A percentile compares a stretch with the other conserved stretches of the same genome.
phyloP scores from a whole-genome alignment of 768 basidiomycete genomes.

The Lactarius quietus region DNA sequence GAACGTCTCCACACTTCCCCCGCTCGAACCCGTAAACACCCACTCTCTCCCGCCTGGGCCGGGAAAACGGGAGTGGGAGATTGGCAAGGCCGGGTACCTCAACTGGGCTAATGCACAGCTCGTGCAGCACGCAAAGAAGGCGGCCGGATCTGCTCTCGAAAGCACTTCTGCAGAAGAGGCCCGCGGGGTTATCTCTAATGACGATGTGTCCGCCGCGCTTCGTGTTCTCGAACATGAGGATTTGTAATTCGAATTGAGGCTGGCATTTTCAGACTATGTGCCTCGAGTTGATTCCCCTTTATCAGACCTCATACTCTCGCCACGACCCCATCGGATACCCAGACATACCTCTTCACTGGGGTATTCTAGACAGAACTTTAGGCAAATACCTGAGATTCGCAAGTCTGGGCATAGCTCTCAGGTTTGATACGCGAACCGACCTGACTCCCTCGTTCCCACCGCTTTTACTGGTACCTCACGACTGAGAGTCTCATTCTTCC shows the following conservation, averaged over 20 bases:
- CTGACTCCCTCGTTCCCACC: not conserved
- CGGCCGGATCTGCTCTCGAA: not conserved
- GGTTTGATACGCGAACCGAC: not conserved
- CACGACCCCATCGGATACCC: too few relatives aligned
- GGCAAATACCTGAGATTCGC: not conserved
- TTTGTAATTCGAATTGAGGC: not conserved
- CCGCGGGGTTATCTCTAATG: conserved; percentile 1
- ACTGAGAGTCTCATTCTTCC: not conserved
- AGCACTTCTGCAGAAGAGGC: conserved; percentile 1
- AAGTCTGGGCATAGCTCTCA: not conserved
- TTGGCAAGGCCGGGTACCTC: conserved; percentile 66
- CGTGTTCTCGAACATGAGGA: not conserved
- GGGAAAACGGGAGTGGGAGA: conserved; percentile 77
- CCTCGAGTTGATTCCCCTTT: not conserved
- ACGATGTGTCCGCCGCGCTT: conserved; percentile 8
- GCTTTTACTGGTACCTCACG: not conserved
- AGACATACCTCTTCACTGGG: too few relatives aligned
- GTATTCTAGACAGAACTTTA: not conserved
- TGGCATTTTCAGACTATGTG: not conserved
- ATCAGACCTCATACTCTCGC: too few relatives aligned
- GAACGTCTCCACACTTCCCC: conserved; percentile 47
- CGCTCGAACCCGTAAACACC: conserved; percentile 26
- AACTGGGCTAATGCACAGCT: conserved; percentile 71
- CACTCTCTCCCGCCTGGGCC: conserved; percentile 41
- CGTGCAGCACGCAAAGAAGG: conserved; percentile 34